A percentile compares a stretch with the other conserved stretches of the same genome.
Evolutionary conservation across 2,329 filamentous ascomycete genomes (phyloP).

Genomic region (Orbilia javanica): DNA sequence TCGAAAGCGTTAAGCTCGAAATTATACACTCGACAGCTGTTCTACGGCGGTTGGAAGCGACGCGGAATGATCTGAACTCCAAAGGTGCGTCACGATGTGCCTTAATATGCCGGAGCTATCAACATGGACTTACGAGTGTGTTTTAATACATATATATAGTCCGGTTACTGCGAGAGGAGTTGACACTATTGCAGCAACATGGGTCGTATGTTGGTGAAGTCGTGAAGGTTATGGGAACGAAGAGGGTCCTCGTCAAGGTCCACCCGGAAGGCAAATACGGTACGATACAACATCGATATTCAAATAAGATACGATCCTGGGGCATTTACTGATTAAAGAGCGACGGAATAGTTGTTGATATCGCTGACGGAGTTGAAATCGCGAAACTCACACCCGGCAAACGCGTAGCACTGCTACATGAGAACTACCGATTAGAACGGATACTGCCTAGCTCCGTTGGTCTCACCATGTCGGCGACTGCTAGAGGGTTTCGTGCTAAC

Average conservation of each 20-base stretch:
- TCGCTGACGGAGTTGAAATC: conserved; percentile 93
- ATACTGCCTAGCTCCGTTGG: conserved; percentile 89
- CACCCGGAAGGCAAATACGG: conserved; percentile 99
- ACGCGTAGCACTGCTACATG: conserved; percentile 93
- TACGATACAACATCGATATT: conserved; percentile 67
- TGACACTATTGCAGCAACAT: conserved; percentile 94
- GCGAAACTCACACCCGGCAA: conserved; percentile 96
- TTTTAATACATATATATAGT: conserved; percentile 68
- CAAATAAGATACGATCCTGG: background rate
- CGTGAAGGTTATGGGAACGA: conserved; percentile 99
- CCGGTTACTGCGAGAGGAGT: conserved; percentile 91
- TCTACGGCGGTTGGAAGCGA: conserved; percentile 91
- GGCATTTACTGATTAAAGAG: conserved; percentile 10
- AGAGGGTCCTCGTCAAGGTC: conserved; percentile 98
- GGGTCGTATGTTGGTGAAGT: conserved; percentile 99
- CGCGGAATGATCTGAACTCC: conserved; percentile 99
- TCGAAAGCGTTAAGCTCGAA: conserved; percentile 99
- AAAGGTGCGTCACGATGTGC: conserved; percentile 67
- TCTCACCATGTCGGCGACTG: background rate
- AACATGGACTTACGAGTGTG: conserved; percentile 58
- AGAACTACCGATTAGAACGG: conserved; percentile 98
- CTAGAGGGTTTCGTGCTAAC: background rate
- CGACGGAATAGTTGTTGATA: conserved; percentile 81
- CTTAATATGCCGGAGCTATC: conserved; percentile 19
- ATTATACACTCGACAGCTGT: conserved; percentile 99